Base-by-base conservation (phyloP, 164 flowering plant genomes). In the Nymphaea colorata region DNA sequence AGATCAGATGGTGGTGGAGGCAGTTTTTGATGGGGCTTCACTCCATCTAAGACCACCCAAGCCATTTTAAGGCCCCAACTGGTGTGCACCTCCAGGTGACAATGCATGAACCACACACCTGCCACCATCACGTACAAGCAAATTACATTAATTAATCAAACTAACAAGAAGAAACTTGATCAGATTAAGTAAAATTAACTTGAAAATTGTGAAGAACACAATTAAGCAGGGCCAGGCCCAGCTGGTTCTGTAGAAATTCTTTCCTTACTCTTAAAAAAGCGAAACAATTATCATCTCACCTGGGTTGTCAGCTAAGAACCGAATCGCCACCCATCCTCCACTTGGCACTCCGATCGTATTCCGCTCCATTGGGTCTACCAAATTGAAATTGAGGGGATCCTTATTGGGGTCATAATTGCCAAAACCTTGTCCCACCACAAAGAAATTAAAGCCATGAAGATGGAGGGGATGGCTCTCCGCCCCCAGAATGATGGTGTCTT, bases 21-120 rank as follows among this genome's bases (percentile, higher is more conserved):
- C 76, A 82, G 69, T 74, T 79, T 82, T 73, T 84, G 83, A 44
- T 78, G 75, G 25, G 82, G 76, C 7, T 57, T 75, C 67, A 77
- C 69, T 18, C 88, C 88, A 70, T 84, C 84, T 72, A 76, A 65
- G 17, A 84, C 88, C 1, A 82, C n/a, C 83, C 82, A 82, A 3
- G 87, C 87, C 87, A 82, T 82, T 74, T 67, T 82, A 71, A 84
- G 65, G 0, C 85, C 87, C 88, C 88, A 84, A 72, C 83, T 82
- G 10, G 83, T 81, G 70, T 84, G 88, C 2, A 81, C 79, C 51
- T 84, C 88, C 12, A 83, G 62, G 67, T 83, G 83, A 66, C 86
- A 85, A 66, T 86, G 88, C 90, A 86, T 85, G 70, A 86, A 79
- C 91, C 91, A 86, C 16, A 79, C 91, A 36, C 84, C 85, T 77